Percentiles rank a stretch among this genome's conserved stretches.
Conservation (phyloP, 1,284 basidiomycete species). For the Waitea zeae region DNA sequence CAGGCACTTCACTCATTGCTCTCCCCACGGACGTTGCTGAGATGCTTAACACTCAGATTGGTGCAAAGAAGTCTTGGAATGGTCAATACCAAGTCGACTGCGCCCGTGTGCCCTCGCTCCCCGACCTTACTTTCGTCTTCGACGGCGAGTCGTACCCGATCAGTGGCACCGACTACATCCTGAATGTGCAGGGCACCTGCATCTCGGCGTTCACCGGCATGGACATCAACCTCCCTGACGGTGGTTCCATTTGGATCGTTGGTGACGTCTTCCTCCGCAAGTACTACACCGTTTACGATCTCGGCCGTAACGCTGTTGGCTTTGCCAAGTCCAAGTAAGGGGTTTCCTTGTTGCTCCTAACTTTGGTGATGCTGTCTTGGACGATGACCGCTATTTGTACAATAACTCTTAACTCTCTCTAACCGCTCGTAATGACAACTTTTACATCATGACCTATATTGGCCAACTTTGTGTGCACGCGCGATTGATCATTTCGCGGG, state of each 20-base stretch:
- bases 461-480: no score
- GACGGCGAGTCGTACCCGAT: slow-evolving; percentile 68
- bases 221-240: slow-evolving; percentile 83
- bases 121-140: slow-evolving; percentile 80
- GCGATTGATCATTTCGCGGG: no score
- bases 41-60: slow-evolving; percentile 94
- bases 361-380: no score
- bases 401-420: no score
- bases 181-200: slow-evolving; percentile 81
- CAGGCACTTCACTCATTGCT: slow-evolving; percentile 81
- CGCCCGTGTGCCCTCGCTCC: slow-evolving; percentile 64
- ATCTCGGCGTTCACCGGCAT: slow-evolving; percentile 89
- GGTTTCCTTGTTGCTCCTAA: no score
- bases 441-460: no score
- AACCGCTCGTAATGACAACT: no score
- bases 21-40: slow-evolving; percentile 92
- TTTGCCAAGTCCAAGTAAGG: slow-evolving; percentile 37
- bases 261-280: slow-evolving; percentile 77
- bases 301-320: slow-evolving; percentile 72
- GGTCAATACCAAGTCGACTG: slow-evolving; percentile 93
- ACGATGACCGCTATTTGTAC: no score
- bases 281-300: slow-evolving; percentile 92
- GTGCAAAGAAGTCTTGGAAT: slow-evolving; percentile 85
- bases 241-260: slow-evolving; percentile 85
- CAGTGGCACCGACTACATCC: slow-evolving; percentile 76